Base-by-base conservation (phyloP, 495 filamentous ascomycete species). In the Immersiella caudata region DNA sequence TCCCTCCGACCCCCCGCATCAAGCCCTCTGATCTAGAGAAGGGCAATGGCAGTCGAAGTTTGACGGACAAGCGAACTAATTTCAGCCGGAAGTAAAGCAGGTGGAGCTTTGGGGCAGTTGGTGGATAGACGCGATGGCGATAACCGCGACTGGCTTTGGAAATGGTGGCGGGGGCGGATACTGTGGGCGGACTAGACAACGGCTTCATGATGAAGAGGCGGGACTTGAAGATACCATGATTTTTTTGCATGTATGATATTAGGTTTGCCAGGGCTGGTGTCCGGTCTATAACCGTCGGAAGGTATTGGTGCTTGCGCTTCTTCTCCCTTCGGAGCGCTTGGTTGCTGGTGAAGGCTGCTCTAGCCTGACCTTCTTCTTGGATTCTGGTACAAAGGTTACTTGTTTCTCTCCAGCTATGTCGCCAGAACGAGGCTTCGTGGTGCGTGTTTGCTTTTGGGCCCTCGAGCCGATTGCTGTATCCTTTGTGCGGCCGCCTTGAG, bases 401-500 rank as follows among this genome's bases (percentile, higher is more conserved):
- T 95, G 87, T 72, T 90, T 85, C 77, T 97, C 96, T 11, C 96
- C 95, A 25, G 91, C 87, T 1, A 90, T 85, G 21, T 87, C 86
- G 50, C 82, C 81, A 3, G 76, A 78, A 25, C 82, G 81, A 1
- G 68, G 55, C 63, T 84, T 85, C 29, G 74, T 78, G 36, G 81
- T 72, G 56, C 84, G 85, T 0, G 75, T 75, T 20, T 73, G 65
- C 29, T 79, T 82, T 63, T 84, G 78, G 21, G 84, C 83, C 29
- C 92, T 87, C 0, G 91, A 86, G 7, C 90, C 93, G 62, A 98
- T 90, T 6, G 91, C 89, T 16, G 76, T 87, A 77, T 81, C 88
- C 74, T 79, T 82, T 21, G 79, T 76, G 40, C 79, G 79, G 60
- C 86, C 84, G 8, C 86, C 84, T 7, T 83, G 84, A 35, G 83